A percentile compares a stretch with the other conserved stretches of the same genome.
Evolutionary conservation across 1,284 basidiomycete species (phyloP).

Genomic region (Fistulinella cinereoalba): DNA sequence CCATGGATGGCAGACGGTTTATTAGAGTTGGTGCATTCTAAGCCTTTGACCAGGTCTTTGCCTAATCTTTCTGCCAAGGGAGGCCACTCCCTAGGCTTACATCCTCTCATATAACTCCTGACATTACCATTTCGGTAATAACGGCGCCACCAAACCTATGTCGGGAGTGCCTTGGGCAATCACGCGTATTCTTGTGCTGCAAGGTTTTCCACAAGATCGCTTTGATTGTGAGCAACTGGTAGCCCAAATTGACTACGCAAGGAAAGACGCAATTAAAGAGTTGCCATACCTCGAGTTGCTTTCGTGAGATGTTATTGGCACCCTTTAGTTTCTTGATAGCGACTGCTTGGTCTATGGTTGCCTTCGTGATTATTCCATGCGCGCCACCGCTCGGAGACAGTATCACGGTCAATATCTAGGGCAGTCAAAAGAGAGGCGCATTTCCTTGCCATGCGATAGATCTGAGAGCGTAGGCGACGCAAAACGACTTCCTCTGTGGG

Average conservation of each 20-base stretch:
- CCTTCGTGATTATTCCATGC: slow-evolving; percentile 7
- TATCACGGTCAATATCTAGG: slow-evolving; percentile 12
- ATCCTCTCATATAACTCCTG: slow-evolving; percentile 20
- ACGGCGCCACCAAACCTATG: slow-evolving; percentile 37
- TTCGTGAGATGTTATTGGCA: not conserved
- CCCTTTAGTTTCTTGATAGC: slow-evolving; percentile 24
- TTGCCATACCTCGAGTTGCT: slow-evolving; percentile 16
- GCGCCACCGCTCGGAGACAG: slow-evolving; percentile 9
- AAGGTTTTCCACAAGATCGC: slow-evolving; percentile 31
- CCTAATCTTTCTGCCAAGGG: slow-evolving; percentile 24
- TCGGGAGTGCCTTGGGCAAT: slow-evolving; percentile 9
- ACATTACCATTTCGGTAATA: slow-evolving; percentile 38
- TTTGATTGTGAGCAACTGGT: slow-evolving; percentile 28
- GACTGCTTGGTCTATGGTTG: slow-evolving; percentile 6
- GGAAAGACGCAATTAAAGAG: not conserved
- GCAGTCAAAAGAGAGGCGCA: slow-evolving; percentile 21
- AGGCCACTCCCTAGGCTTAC: slow-evolving; percentile 19
- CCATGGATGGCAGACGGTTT: slow-evolving; percentile 37
- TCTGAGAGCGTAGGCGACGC: slow-evolving; percentile 17
- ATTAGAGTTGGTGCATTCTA: slow-evolving; percentile 35
- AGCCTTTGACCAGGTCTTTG: slow-evolving; percentile 30
- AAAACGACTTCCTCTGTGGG: not conserved
- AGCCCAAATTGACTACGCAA: slow-evolving; percentile 1
- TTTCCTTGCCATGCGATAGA: slow-evolving; percentile 33
- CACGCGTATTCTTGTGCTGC: slow-evolving; percentile 28